Percentiles rank a stretch among this genome's conserved stretches.
These are phyloP conservation scores for Saccharomycopsis fodiens DNA, from an alignment of 805 yeast species.

Conservation along the genomic window DNA sequence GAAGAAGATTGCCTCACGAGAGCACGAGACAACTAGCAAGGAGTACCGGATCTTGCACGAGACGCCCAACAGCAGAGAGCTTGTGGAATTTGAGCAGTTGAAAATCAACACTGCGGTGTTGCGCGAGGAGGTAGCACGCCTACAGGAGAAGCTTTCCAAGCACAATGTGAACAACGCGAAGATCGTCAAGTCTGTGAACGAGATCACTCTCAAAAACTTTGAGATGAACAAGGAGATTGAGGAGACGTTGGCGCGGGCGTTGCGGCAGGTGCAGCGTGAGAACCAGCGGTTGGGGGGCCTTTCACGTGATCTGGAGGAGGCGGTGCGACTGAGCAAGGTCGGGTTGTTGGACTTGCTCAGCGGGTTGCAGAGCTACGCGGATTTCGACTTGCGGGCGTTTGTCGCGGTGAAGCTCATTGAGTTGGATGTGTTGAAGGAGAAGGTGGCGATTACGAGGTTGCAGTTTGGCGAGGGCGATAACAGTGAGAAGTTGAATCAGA, in stretches of 20 bases:
- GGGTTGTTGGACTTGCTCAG: constrained; percentile 7
- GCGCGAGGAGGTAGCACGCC: background rate
- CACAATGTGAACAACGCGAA: constrained; percentile 13
- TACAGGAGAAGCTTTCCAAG: constrained; percentile 5
- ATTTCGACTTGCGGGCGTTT: background rate
- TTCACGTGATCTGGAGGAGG: background rate
- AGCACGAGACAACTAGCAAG: background rate
- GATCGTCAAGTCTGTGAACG: constrained; percentile 14
- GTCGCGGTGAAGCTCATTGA: constrained; percentile 4
- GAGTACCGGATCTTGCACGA: background rate
- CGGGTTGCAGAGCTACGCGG: constrained; percentile 6
- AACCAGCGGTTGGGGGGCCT: constrained; percentile 5
- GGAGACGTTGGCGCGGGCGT: constrained; percentile 2
- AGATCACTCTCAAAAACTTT: constrained; percentile 15
- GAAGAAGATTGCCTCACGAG: constrained; percentile 1
- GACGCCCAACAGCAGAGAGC: background rate
- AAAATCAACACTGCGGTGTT: constrained; percentile 8
- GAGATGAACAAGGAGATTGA: constrained; percentile 16
- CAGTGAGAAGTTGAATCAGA: background rate
- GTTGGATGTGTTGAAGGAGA: background rate
- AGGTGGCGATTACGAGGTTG: background rate
- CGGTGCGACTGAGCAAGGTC: constrained; percentile 2
- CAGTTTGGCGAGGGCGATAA: background rate
- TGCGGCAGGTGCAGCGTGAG: constrained; percentile 11
- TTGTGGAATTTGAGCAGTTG: constrained; percentile 1